Evolutionary conservation across 2,329 filamentous ascomycete species (phyloP).

Genomic region (Exophiala dermatitidis): DNA sequence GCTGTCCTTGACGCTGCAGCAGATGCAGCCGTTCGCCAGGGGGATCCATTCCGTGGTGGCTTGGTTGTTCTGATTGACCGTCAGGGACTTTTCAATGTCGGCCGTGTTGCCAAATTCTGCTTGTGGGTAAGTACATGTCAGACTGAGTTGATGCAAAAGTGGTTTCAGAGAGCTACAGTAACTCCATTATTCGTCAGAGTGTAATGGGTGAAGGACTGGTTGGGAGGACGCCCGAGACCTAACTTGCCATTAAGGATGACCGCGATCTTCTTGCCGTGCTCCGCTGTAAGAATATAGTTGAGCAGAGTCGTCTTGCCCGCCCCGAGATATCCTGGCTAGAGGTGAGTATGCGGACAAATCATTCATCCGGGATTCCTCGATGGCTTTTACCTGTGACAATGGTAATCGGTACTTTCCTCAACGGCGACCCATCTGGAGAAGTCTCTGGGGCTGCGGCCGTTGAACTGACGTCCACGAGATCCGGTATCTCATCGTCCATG

Average conservation of each 20-base stretch:
- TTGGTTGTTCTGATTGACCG: slow-evolving; percentile 74
- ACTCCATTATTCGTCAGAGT: neutral
- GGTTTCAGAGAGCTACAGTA: neutral
- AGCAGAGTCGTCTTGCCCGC: slow-evolving; percentile 92
- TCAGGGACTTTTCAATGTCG: slow-evolving; percentile 93
- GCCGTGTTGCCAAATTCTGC: slow-evolving; percentile 76
- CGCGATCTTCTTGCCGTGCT: slow-evolving; percentile 95
- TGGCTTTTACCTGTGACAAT: slow-evolving; percentile 41
- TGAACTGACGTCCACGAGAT: slow-evolving; percentile 35
- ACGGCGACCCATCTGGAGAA: slow-evolving; percentile 22
- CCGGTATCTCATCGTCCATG: slow-evolving; percentile 38
- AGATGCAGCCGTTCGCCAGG: slow-evolving; percentile 93
- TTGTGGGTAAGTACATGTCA: neutral
- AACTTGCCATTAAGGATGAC: slow-evolving; percentile 83
- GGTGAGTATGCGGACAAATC: neutral
- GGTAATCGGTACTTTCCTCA: slow-evolving; percentile 44
- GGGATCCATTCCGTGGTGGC: slow-evolving; percentile 92
- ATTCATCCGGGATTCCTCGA: neutral
- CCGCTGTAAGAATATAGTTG: slow-evolving; percentile 90
- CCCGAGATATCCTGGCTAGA: slow-evolving; percentile 71
- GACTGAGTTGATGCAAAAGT: neutral
- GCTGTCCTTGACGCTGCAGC: slow-evolving; percentile 94
- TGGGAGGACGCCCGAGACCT: neutral
- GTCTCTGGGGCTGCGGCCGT: slow-evolving; percentile 11
- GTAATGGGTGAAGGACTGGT: neutral